Base-by-base conservation (phyloP, 768 basidiomycete genomes). In the Solioccasus polychromus region DNA sequence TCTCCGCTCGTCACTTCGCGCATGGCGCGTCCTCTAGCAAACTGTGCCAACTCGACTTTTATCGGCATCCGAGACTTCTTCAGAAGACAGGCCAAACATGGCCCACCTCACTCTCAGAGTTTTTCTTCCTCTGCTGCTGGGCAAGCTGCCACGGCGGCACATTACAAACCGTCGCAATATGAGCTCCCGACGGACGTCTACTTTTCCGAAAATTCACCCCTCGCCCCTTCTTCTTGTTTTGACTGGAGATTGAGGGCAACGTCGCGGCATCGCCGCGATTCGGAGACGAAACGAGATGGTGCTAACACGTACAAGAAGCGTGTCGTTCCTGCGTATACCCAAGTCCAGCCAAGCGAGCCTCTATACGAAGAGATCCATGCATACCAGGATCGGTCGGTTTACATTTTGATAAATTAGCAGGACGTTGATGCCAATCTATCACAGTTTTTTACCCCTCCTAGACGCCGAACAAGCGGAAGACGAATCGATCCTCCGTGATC, bases 391-490 rank as follows among this genome's bases (percentile, higher is more conserved):
- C 76, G 74, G 85, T 84, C 49, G 35, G 75, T 47, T 10, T 2
- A 4, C 35, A 25, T 37, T 22, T 35, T 10, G 25, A 12, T 20
- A 25, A 2, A 23, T 18, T 12, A n/a, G n/a, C n/a, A n/a, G n/a
- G 17, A 19, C 3, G 11, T 11, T 2, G 32, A 1, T 28, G 44
- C 42, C 18, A 18, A 39, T 24, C 35, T n/a, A 14, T 32, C 34
- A 14, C 36, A 81, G 78, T 32, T 75, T 90, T 54, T 42, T 69
- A 14, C 71, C 73, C 1, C 49, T 80, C 7, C 53, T 79, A 8
- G 62, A 71, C 9, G 71, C 76, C 11, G 90, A 92, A 64, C 81
- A 84, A 59, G 72, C 69, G 1, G 80, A 87, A 54, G 79, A 77
- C 30, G 80, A 83, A 50, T 73, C 74, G 2, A 71, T 78, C 1